Conservation (phyloP, 1,284 basidiomycete genomes). For the Fistulinella staudtii region DNA sequence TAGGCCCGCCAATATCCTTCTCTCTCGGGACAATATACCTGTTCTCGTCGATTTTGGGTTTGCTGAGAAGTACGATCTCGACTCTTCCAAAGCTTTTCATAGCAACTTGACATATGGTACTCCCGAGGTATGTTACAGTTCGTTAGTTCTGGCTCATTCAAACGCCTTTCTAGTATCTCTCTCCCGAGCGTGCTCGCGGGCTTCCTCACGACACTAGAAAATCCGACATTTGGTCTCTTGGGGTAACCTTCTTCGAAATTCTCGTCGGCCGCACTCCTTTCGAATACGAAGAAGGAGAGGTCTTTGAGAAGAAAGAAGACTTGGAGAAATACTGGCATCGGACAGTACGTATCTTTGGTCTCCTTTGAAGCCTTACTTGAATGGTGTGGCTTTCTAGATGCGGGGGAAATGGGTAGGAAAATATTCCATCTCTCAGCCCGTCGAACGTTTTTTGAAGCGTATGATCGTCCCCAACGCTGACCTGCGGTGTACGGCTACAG, state of each 20-base stretch:
- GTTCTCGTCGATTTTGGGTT: constrained; percentile 93
- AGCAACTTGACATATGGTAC: constrained; percentile 86
- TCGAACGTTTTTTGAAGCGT: constrained; percentile 62
- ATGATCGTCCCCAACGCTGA: constrained; percentile 80
- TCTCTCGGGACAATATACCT: constrained; percentile 70
- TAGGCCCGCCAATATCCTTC: constrained; percentile 85
- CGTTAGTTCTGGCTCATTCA: background rate
- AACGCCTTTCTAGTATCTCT: constrained; percentile 60
- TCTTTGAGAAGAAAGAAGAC: constrained; percentile 78
- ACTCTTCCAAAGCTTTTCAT: constrained; percentile 65
- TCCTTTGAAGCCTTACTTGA: background rate
- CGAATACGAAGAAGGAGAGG: constrained; percentile 77
- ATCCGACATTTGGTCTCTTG: constrained; percentile 90
- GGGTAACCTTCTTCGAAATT: constrained; percentile 91
- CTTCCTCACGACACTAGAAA: constrained; percentile 88
- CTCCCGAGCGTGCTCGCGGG: constrained; percentile 83
- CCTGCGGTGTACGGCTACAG: constrained; percentile 60
- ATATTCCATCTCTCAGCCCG: constrained; percentile 65
- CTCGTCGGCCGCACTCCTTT: constrained; percentile 89
- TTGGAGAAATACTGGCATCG: constrained; percentile 81
- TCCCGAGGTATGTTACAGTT: constrained; percentile 61
- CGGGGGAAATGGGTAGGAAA: constrained; percentile 82
- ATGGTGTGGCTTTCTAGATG: constrained; percentile 38
- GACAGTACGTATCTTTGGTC: constrained; percentile 47
- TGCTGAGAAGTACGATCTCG: constrained; percentile 72